Percentiles rank a stretch among this genome's conserved stretches.
phyloP scores from a whole-genome alignment of 1,284 basidiomycete species.

The Heterobasidion parviporum region DNA sequence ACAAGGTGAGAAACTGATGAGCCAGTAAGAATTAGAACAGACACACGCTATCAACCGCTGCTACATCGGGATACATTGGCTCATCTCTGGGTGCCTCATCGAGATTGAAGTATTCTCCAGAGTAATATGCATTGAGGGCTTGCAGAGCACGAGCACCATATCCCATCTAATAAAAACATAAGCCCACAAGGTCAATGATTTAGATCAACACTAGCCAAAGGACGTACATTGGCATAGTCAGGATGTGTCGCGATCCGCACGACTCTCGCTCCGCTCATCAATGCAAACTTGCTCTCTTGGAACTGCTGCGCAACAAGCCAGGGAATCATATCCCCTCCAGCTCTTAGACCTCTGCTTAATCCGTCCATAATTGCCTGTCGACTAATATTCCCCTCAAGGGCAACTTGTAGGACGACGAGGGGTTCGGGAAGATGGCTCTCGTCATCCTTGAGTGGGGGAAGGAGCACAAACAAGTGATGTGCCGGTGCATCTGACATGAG shows the following conservation, averaged over 20 bases:
- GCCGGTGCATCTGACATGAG: conserved; percentile 95
- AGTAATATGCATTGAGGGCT: conserved; percentile 85
- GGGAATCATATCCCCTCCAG: conserved; percentile 96
- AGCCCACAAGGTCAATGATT: conserved; percentile 2
- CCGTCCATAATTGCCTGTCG: conserved; percentile 84
- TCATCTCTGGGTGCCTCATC: conserved; percentile 59
- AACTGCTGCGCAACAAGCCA: conserved; percentile 96
- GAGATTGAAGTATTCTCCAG: conserved; percentile 87
- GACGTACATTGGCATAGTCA: conserved; percentile 78
- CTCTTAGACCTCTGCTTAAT: conserved; percentile 69
- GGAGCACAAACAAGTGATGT: conserved; percentile 92
- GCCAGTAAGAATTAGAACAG: background rate
- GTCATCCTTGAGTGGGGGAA: conserved; percentile 86
- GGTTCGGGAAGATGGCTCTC: conserved; percentile 86
- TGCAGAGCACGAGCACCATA: conserved; percentile 92
- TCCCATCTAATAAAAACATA: conserved; percentile 68
- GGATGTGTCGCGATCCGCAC: conserved; percentile 97
- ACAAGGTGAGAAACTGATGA: background rate
- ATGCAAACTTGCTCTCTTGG: conserved; percentile 93
- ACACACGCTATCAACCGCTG: conserved; percentile 53
- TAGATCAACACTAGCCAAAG: background rate
- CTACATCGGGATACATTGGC: conserved; percentile 54
- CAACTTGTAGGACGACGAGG: conserved; percentile 91
- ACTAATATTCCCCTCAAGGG: conserved; percentile 91
- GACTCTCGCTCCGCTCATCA: conserved; percentile 84